Evolutionary conservation across 2,329 filamentous ascomycete genomes (phyloP).

Genomic region (Paecilomyces sp.): DNA sequence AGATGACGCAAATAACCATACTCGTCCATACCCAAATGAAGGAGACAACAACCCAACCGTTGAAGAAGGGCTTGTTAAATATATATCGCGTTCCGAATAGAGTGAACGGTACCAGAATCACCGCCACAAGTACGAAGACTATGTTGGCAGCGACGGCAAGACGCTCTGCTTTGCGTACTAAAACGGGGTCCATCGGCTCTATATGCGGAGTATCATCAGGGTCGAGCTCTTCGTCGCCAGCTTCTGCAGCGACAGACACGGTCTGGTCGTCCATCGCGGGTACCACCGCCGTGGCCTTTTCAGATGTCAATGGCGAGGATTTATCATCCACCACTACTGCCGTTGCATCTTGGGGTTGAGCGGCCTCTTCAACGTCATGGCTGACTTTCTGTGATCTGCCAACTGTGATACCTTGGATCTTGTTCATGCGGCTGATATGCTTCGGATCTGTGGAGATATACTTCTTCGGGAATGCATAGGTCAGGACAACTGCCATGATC

Average conservation of each 20-base stretch:
- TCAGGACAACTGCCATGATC: conserved; percentile 25
- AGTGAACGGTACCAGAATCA: conserved; percentile 34
- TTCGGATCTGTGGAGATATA: conserved; percentile 11
- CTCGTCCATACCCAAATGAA: conserved; percentile 36
- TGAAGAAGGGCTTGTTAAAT: conserved; percentile 28
- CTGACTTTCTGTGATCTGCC: not conserved
- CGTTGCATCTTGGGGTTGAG: not conserved
- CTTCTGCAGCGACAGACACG: conserved; percentile 18
- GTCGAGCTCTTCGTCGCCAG: conserved; percentile 33
- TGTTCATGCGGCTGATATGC: conserved; percentile 18
- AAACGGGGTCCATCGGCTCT: conserved; percentile 34
- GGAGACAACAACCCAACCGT: conserved; percentile 33
- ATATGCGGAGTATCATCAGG: conserved; percentile 34
- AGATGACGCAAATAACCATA: conserved; percentile 32
- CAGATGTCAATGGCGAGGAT: not conserved
- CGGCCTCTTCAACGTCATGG: not conserved
- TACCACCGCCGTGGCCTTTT: not conserved
- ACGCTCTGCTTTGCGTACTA: conserved; percentile 27
- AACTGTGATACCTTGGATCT: conserved; percentile 20
- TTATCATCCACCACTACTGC: not conserved
- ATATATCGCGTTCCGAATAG: conserved; percentile 32
- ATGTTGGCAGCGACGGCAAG: conserved; percentile 31
- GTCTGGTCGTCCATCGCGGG: not conserved
- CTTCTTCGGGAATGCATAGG: conserved; percentile 26
- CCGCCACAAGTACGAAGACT: conserved; percentile 27